Base-by-base conservation (phyloP, 352 stramenopile species). In the Elongisporangium anandrum region DNA sequence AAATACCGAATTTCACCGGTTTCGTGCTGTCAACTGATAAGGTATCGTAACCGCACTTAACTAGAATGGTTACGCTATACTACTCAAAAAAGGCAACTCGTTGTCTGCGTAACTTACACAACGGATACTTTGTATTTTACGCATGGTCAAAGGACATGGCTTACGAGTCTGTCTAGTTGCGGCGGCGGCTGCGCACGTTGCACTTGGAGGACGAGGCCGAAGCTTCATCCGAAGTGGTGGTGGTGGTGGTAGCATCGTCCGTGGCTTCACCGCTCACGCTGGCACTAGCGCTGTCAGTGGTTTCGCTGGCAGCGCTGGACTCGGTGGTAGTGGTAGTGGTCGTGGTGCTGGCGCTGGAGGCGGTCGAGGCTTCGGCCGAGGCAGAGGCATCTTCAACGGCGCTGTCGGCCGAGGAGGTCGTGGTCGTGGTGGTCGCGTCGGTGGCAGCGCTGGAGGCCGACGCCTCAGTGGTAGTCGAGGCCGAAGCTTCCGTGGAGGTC, bases 301-400 rank as follows among this genome's bases (percentile, higher is more conserved):
- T 45, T 2, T 45, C 34, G 13, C 34, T 45, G 34, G 34, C 34
- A 45, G 34, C 34, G 13, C 34, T 45, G 9, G 55, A 54, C 16
- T 21, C 45, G 17, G 10, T 15, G 7, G 52, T 52, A 5, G 8
- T 60, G 26, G 49, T 63, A 5, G 8, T 60, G 26, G 49, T 63
- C 6, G 49, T 39, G 2, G 57, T 58, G 20, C n/a, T 24, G 48
- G 54, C 13, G 10, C 26, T 59, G 5, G 54, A 23, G 49, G 48
- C 54, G 8, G 61, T 56, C 15, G 51, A 39, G 26, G 26, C 26
- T 12, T 38, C 26, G 9, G 50, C 9, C 0, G 57, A 65, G 50
- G 62, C 62, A 21, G 57, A 64, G 8, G 59, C 54, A 15, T 65
- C 63, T 34, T 69, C 54, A 20, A 22, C 9, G 54, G 52, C 41